phyloP scores from a whole-genome alignment of 495 filamentous ascomycete species.

The Darksidea phi region DNA sequence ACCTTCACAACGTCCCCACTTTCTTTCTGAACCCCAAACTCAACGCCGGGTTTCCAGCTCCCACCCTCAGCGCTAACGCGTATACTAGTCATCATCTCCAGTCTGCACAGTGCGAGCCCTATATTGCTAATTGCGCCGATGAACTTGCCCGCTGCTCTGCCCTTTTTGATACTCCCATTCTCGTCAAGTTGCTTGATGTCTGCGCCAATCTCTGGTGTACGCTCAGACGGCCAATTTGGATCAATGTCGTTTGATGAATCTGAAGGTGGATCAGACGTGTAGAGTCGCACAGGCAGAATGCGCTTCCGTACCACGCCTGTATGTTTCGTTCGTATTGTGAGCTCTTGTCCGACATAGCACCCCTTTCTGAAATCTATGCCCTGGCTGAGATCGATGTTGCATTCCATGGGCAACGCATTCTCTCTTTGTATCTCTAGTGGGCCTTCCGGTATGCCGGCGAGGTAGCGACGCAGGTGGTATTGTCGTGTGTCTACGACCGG shows the following conservation, averaged over 20 bases:
- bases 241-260: background rate
- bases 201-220: background rate
- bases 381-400: conserved; percentile 76
- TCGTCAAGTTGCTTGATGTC: conserved; percentile 40
- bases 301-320: conserved; percentile 89
- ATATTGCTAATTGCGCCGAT: conserved; percentile 76
- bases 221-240: background rate
- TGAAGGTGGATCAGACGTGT: conserved; percentile 43
- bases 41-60: conserved; percentile 51
- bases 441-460: conserved; percentile 82
- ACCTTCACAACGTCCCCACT: conserved; percentile 45
- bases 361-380: conserved; percentile 92
- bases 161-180: conserved; percentile 42
- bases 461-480: conserved; percentile 60
- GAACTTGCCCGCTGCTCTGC: conserved; percentile 74
- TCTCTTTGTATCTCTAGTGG: conserved; percentile 69
- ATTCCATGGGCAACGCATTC: conserved; percentile 73
- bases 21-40: conserved; percentile 56
- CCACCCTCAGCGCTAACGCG: conserved; percentile 61
- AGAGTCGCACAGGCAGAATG: conserved; percentile 81
- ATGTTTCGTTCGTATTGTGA: conserved; percentile 92
- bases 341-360: conserved; percentile 94
- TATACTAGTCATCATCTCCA: conserved; percentile 86
- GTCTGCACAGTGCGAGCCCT: conserved; percentile 79
- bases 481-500: conserved; percentile 51